phyloP scores from a whole-genome alignment of 2,329 filamentous ascomycete genomes.

The Talaromyces sp. region DNA sequence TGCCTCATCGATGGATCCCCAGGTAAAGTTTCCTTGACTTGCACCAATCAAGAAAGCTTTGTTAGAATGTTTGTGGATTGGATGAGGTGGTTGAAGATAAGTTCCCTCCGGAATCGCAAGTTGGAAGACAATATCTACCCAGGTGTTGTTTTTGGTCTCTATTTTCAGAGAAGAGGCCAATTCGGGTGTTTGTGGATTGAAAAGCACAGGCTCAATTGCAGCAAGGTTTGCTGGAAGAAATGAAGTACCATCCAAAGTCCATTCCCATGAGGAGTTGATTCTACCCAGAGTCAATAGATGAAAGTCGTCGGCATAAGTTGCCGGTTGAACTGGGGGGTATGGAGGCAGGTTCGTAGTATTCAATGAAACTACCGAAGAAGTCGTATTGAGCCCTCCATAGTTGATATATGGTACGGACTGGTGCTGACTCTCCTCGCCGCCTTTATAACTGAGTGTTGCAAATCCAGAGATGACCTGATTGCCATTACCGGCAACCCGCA shows the following conservation, averaged over 20 bases:
- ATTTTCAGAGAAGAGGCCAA: slow-evolving; percentile 45
- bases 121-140: slow-evolving; percentile 53
- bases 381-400: slow-evolving; percentile 21
- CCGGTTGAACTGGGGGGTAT: slow-evolving; percentile 13
- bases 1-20: slow-evolving; percentile 57
- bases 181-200: slow-evolving; percentile 9
- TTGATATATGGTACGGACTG: slow-evolving; percentile 17
- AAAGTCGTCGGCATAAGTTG: slow-evolving; percentile 6
- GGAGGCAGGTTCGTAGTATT: slow-evolving; percentile 13
- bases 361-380: slow-evolving; percentile 11
- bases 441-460: slow-evolving; percentile 50
- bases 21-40: slow-evolving; percentile 55
- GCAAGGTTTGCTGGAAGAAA: slow-evolving; percentile 12
- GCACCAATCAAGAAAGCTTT: slow-evolving; percentile 61
- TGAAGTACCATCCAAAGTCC: slow-evolving; percentile 15
- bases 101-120: slow-evolving; percentile 45
- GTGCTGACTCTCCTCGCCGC: slow-evolving; percentile 40
- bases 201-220: slow-evolving; percentile 10
- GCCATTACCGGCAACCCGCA: slow-evolving; percentile 30
- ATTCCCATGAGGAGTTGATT: slow-evolving; percentile 16
- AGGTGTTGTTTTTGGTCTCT: slow-evolving; percentile 50
- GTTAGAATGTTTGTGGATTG: slow-evolving; percentile 67
- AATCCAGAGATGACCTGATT: slow-evolving; percentile 59
- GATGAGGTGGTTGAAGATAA: slow-evolving; percentile 57
- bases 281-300: slow-evolving; percentile 13